These are phyloP conservation scores for Pyrenophora graminea DNA, from an alignment of 2,329 filamentous ascomycete genomes.

Conservation along the genomic window DNA sequence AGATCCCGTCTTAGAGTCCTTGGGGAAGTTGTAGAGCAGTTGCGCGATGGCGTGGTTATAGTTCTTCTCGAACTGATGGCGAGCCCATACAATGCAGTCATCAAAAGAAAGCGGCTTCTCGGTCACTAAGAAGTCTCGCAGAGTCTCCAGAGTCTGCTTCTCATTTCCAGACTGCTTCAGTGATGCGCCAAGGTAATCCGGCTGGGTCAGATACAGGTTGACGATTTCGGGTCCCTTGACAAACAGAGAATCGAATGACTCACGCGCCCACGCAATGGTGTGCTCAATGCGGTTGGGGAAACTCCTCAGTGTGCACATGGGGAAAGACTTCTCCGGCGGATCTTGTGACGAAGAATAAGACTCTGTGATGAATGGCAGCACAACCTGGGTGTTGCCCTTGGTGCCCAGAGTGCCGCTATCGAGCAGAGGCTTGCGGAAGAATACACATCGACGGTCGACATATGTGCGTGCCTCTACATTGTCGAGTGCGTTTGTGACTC, in stretches of 20 bases:
- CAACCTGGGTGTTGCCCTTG: slow-evolving; percentile 97
- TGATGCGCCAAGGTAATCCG: slow-evolving; percentile 84
- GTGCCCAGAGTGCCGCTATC: slow-evolving; percentile 98
- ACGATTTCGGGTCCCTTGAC: slow-evolving; percentile 92
- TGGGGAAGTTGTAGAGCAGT: slow-evolving; percentile 94
- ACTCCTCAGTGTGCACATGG: slow-evolving; percentile 95
- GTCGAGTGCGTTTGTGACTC: slow-evolving; percentile 95
- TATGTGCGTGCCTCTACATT: slow-evolving; percentile 97
- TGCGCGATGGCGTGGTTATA: slow-evolving; percentile 97
- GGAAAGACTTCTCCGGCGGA: slow-evolving; percentile 97
- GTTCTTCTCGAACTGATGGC: slow-evolving; percentile 91
- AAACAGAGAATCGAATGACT: slow-evolving; percentile 92
- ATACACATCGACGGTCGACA: slow-evolving; percentile 93
- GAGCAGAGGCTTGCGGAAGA: slow-evolving; percentile 95
- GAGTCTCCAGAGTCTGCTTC: slow-evolving; percentile 87
- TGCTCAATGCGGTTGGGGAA: slow-evolving; percentile 99
- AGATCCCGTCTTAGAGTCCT: slow-evolving; percentile 84
- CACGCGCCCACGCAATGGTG: slow-evolving; percentile 96
- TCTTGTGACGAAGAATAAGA: slow-evolving; percentile 98
- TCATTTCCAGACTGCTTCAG: slow-evolving; percentile 94
- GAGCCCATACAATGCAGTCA: slow-evolving; percentile 95
- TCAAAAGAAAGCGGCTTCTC: slow-evolving; percentile 92
- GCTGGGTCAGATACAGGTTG: slow-evolving; percentile 89
- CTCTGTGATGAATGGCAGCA: slow-evolving; percentile 88
- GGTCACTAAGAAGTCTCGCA: slow-evolving; percentile 86